Evolutionary conservation across 768 basidiomycete genomes (phyloP).

Genomic region (Podaxis carcinomalis): DNA sequence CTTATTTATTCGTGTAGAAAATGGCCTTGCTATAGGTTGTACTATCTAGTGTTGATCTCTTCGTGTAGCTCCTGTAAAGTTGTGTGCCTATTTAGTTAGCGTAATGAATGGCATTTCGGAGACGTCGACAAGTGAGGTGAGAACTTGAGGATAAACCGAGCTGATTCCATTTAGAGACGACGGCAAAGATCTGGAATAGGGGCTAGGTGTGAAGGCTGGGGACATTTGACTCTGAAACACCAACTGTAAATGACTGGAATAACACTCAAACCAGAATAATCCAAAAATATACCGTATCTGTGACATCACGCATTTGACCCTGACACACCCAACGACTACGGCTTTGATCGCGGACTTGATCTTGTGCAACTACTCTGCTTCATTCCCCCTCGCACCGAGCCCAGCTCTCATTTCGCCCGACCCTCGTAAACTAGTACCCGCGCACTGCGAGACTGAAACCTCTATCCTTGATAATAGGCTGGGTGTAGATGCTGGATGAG

Average conservation of each 20-base stretch:
- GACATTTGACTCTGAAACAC: neutral
- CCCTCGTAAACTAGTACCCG: neutral
- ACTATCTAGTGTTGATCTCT: too few species aligned
- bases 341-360: neutral
- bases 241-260: neutral
- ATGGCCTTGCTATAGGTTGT: too few species aligned
- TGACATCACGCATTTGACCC: neutral
- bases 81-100: too few species aligned
- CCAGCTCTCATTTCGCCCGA: neutral
- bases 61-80: too few species aligned
- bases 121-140: too few species aligned
- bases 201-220: neutral
- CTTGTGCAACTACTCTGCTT: neutral
- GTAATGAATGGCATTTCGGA: too few species aligned
- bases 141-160: too few species aligned
- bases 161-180: too few species aligned
- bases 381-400: neutral
- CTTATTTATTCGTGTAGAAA: too few species aligned
- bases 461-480: neutral
- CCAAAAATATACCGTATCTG: neutral
- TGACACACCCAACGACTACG: neutral
- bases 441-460: neutral
- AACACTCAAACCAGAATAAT: neutral
- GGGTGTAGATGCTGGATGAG: neutral
- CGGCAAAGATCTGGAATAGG: too few species aligned